Evolutionary conservation across 169 alveolate genomes (phyloP), one percentile per base, ranked within the genome.

Genomic region (Babesia bovis): DNA sequence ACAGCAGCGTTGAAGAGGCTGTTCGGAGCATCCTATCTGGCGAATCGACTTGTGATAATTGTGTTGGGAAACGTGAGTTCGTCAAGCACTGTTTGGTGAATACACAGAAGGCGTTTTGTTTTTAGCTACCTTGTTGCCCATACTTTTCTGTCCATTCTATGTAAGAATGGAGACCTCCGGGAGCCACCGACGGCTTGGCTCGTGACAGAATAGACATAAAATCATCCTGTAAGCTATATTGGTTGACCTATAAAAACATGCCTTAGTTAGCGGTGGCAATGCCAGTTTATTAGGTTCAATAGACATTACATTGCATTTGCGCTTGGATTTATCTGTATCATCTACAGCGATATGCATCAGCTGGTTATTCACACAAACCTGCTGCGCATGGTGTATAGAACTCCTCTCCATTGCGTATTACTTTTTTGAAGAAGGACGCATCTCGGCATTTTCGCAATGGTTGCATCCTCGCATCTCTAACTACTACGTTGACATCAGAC

Each of bases 361-460:
- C 15, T 4, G 26, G 10, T 1, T 9, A 9, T 0, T 15, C 42
- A 58, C 28, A 41, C 87, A 36, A 44, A 77, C 91, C 66, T 5
- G 93, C 91, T 32, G 92, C 82, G 50, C 94, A 90, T 4, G 94
- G 96, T 3, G 90, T 72, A 60, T 61, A 85, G 63, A 50, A 87
- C n/a, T 65, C 66, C 36, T 71, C 50, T 38, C 50, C 47, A 45
- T 47, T 72, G 32, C 63, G 65, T 30, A 53, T 53, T 36, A 85
- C 90, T 75, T 82, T 70, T 47, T 85, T 85, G 63, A 85, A 85
- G 61, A 69, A 81, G 28, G 85, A 69, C 25, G 90, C 78, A 38
- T 66, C 77, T 44, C 57, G 73, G 72, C 84, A 76, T 53, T 83
- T 69, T 38, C 85, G 87, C 52, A 87, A 73, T 36, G 93, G 85